Percentiles rank a stretch among this genome's conserved stretches.
phyloP scores from a whole-genome alignment of 306 rosid species.

The Cicer bijugum region DNA sequence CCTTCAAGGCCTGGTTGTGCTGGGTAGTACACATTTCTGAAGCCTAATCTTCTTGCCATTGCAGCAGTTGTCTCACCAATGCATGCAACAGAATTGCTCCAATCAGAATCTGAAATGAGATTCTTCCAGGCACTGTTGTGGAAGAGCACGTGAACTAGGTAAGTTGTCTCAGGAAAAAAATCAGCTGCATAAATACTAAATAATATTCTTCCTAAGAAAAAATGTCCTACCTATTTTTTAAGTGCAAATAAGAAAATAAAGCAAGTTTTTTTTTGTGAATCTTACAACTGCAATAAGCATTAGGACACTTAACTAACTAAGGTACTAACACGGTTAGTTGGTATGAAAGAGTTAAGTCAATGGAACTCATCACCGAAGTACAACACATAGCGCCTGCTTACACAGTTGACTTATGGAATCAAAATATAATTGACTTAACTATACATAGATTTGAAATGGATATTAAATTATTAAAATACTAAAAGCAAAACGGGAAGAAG shows the following conservation, averaged over 20 bases:
- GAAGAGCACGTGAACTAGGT: conserved; percentile 44
- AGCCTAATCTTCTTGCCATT: conserved; percentile 74
- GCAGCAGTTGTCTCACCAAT: conserved; percentile 97
- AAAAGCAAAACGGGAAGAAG: not conserved
- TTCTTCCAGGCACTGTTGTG: conserved; percentile 86
- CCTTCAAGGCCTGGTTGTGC: conserved; percentile 90
- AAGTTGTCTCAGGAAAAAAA: conserved; percentile 8
- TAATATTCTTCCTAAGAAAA: conserved; percentile 30
- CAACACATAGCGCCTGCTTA: not conserved
- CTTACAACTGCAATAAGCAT: conserved; percentile 21
- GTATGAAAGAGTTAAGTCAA: not conserved
- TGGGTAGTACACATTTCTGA: conserved; percentile 79
- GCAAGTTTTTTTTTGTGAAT: not conserved
- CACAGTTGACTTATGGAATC: conserved; percentile 13
- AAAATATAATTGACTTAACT: conserved; percentile 28
- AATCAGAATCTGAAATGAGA: conserved; percentile 59
- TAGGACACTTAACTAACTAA: conserved; percentile 22
- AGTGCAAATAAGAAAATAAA: conserved; percentile 18
- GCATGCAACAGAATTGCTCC: conserved; percentile 86
- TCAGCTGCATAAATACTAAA: conserved; percentile 9
- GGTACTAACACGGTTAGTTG: conserved; percentile 33
- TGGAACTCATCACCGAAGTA: conserved; percentile 28
- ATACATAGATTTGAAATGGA: conserved; percentile 23
- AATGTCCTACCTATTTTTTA: conserved; percentile 21
- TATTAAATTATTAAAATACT: not conserved